Evolutionary conservation across 805 yeast species (phyloP).

Genomic region (Candida manassasensis): DNA sequence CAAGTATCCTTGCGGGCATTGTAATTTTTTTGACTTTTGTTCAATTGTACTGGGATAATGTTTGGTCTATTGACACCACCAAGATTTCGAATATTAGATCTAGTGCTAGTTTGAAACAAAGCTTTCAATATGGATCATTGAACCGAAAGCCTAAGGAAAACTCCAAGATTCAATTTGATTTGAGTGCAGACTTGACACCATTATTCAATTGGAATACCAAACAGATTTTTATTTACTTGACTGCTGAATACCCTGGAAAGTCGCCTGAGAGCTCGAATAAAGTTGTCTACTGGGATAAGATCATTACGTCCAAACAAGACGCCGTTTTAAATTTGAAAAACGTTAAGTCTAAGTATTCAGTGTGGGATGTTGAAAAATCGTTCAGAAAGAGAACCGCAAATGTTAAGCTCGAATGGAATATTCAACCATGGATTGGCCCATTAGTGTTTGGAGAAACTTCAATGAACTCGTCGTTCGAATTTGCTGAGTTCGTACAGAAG

Average conservation of each 20-base stretch:
- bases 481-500: constrained; percentile 21
- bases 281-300: constrained; percentile 89
- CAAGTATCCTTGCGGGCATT: constrained; percentile 36
- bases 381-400: constrained; percentile 61
- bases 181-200: constrained; percentile 67
- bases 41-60: constrained; percentile 46
- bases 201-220: constrained; percentile 96
- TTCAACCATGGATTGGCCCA: constrained; percentile 89
- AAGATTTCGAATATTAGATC: constrained; percentile 33
- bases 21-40: constrained; percentile 45
- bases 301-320: constrained; percentile 53
- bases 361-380: constrained; percentile 75
- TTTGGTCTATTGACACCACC: constrained; percentile 37
- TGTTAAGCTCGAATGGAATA: constrained; percentile 78
- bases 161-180: constrained; percentile 63
- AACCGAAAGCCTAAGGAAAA: constrained; percentile 73
- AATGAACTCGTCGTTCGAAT: constrained; percentile 22
- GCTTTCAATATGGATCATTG: constrained; percentile 63
- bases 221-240: constrained; percentile 86
- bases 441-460: constrained; percentile 59
- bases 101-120: constrained; percentile 43
- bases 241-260: constrained; percentile 71
- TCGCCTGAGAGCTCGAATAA: constrained; percentile 46
- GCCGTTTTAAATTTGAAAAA: constrained; percentile 53
- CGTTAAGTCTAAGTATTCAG: constrained; percentile 68